Conservation (phyloP, 2,329 filamentous ascomycete genomes). For the Colletotrichum melonis region DNA sequence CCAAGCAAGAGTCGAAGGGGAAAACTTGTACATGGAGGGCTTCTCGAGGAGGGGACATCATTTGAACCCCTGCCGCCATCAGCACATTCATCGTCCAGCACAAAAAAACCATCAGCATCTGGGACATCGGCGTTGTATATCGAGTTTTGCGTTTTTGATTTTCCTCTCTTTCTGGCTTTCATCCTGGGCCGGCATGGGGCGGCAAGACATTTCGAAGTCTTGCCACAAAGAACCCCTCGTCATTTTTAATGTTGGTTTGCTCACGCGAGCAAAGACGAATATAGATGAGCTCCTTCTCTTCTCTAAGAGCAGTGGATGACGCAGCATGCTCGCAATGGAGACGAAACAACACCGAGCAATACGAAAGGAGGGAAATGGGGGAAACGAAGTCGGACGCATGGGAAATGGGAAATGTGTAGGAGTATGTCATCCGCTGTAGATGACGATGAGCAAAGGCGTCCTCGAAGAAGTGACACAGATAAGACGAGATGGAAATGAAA, state of each 20-base stretch:
- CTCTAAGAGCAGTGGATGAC: neutral
- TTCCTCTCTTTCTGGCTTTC: constrained; percentile 23
- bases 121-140: constrained; percentile 32
- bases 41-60: neutral
- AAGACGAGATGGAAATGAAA: constrained; percentile 31
- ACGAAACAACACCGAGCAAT: neutral
- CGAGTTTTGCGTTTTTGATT: constrained; percentile 19
- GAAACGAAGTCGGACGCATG: constrained; percentile 14
- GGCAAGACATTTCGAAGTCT: neutral
- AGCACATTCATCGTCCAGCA: constrained; percentile 23
- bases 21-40: constrained; percentile 20
- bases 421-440: constrained; percentile 21
- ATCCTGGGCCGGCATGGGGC: constrained; percentile 25
- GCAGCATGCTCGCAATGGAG: neutral
- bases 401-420: constrained; percentile 29
- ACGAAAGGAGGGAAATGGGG: neutral
- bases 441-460: constrained; percentile 2
- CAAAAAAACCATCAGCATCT: constrained; percentile 29
- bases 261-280: constrained; percentile 12
- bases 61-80: neutral
- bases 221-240: constrained; percentile 1
- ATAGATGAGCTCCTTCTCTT: constrained; percentile 9
- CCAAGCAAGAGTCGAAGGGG: neutral
- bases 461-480: neutral
- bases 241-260: constrained; percentile 34